phyloP scores from a whole-genome alignment of 2,329 filamentous ascomycete species.

The Neodidymelliopsis sp. region DNA sequence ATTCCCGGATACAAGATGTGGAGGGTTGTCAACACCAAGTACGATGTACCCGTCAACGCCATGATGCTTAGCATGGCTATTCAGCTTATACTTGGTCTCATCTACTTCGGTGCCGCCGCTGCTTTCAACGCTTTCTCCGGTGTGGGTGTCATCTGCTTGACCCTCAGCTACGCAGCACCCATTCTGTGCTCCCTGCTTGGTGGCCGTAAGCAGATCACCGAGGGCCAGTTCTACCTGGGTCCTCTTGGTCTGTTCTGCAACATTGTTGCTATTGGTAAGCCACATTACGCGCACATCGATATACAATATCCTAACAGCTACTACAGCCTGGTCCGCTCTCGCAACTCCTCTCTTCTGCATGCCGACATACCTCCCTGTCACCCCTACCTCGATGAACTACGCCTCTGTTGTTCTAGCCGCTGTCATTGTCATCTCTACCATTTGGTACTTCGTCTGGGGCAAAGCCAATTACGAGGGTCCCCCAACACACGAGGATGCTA shows the following conservation, averaged over 20 bases:
- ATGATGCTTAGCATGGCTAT: constrained; percentile 76
- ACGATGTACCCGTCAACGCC: constrained; percentile 73
- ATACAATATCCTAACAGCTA: constrained; percentile 13
- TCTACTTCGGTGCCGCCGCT: constrained; percentile 73
- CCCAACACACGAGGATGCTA: constrained; percentile 48
- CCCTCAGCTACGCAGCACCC: constrained; percentile 71
- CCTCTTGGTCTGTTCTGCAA: constrained; percentile 68
- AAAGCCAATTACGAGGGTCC: constrained; percentile 73
- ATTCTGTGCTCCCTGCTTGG: constrained; percentile 69
- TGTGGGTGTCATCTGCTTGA: constrained; percentile 74
- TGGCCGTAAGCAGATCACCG: constrained; percentile 66
- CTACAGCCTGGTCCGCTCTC: constrained; percentile 66
- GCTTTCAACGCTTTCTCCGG: constrained; percentile 78
- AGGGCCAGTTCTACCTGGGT: constrained; percentile 68
- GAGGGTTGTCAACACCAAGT: constrained; percentile 66
- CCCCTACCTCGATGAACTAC: constrained; percentile 71
- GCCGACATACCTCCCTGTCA: constrained; percentile 70
- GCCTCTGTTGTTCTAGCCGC: constrained; percentile 76
- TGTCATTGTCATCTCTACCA: constrained; percentile 66
- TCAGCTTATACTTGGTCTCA: constrained; percentile 68
- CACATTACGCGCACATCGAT: constrained; percentile 35
- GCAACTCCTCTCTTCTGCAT: constrained; percentile 79
- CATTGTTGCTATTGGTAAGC: constrained; percentile 67
- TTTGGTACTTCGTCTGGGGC: constrained; percentile 76
- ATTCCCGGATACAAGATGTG: constrained; percentile 69